These are phyloP conservation scores for Xerophyta viscosa DNA, from an alignment of 106 monocot genomes.

Conservation along the genomic window DNA sequence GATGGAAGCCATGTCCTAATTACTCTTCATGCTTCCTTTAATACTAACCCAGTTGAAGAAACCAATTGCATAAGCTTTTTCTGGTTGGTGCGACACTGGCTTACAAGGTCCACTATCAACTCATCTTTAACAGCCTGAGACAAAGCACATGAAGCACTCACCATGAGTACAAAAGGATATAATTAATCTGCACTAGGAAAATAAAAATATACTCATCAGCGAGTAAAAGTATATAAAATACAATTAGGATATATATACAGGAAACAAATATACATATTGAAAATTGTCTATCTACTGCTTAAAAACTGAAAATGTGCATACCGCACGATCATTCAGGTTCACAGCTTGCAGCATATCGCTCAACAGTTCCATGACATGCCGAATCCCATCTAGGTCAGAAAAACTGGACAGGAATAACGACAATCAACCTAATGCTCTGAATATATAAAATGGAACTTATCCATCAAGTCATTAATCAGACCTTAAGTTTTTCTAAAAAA, in stretches of 20 bases:
- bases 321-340: conserved; percentile 53
- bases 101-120: conserved; percentile 77
- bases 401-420: conserved; percentile 28
- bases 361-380: conserved; percentile 58
- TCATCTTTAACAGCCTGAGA: conserved; percentile 85
- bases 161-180: not conserved
- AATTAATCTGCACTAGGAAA: too few relatives aligned
- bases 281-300: not conserved
- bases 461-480: too few relatives aligned
- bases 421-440: conserved; percentile 1
- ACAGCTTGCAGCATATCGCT: conserved; percentile 89
- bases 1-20: too few relatives aligned
- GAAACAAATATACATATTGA: too few relatives aligned
- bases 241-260: too few relatives aligned
- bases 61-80: conserved; percentile 65
- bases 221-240: too few relatives aligned
- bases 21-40: too few relatives aligned
- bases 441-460: too few relatives aligned
- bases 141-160: not conserved
- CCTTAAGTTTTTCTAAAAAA: too few relatives aligned
- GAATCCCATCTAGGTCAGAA: conserved; percentile 58
- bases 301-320: conserved; percentile 11
- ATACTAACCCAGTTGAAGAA: conserved; percentile 62
- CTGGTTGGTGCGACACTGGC: conserved; percentile 71
- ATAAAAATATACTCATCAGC: too few relatives aligned